phyloP scores from a whole-genome alignment of 2,329 filamentous ascomycete species.

The Aspergillus sp. region DNA sequence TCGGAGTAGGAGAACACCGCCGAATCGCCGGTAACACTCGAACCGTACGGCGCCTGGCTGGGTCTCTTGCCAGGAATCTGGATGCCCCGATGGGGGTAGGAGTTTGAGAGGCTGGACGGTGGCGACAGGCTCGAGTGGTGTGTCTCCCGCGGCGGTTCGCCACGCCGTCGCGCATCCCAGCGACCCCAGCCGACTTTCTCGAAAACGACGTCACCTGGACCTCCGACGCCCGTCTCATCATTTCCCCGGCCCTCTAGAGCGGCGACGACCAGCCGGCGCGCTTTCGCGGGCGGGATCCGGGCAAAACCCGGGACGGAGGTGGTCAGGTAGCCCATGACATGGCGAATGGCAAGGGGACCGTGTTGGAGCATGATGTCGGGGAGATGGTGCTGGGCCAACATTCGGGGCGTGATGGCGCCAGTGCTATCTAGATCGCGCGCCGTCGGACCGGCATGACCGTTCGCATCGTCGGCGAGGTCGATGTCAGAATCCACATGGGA shows the following conservation, averaged over 20 bases:
- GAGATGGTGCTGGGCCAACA: slow-evolving; percentile 87
- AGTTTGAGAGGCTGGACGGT: slow-evolving; percentile 51
- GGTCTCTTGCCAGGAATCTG: slow-evolving; percentile 45
- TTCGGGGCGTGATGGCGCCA: slow-evolving; percentile 77
- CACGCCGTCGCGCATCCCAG: slow-evolving; percentile 81
- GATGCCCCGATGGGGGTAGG: slow-evolving; percentile 46
- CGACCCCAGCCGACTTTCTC: slow-evolving; percentile 97
- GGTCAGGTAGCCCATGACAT: slow-evolving; percentile 92
- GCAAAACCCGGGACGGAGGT: slow-evolving; percentile 92
- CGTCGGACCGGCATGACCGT: slow-evolving; percentile 45
- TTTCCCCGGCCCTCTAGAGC: slow-evolving; percentile 78
- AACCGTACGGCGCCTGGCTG: slow-evolving; percentile 48
- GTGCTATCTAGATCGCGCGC: slow-evolving; percentile 65
- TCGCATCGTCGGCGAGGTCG: slow-evolving; percentile 64
- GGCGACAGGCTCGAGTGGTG: slow-evolving; percentile 43
- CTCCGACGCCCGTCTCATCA: slow-evolving; percentile 52
- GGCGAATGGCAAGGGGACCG: slow-evolving; percentile 87
- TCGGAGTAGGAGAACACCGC: slow-evolving; percentile 71
- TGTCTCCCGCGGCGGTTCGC: slow-evolving; percentile 49
- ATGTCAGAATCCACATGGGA: slow-evolving; percentile 76
- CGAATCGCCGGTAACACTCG: slow-evolving; percentile 68
- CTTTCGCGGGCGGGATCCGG: slow-evolving; percentile 83
- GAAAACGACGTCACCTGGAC: slow-evolving; percentile 63
- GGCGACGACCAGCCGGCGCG: slow-evolving; percentile 85
- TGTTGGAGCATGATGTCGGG: slow-evolving; percentile 87